Evolutionary conservation across 202 grass and related monocot species (phyloP).

Genomic region (Eragrostis tef): DNA sequence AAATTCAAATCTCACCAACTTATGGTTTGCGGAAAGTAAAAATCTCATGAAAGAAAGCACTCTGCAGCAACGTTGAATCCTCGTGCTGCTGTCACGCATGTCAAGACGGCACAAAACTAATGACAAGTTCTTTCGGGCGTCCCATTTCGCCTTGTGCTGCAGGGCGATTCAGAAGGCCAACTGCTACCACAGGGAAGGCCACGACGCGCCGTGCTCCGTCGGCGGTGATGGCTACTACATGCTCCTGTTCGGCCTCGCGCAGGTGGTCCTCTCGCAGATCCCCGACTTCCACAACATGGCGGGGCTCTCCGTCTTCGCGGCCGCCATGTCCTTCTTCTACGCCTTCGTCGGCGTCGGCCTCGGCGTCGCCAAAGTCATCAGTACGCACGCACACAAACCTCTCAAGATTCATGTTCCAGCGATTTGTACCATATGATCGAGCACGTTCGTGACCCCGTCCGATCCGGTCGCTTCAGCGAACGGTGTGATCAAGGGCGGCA

Average conservation of each 20-base stretch:
- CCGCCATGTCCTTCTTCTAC: conserved; percentile 81
- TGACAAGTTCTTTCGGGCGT: not conserved
- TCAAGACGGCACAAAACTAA: not conserved
- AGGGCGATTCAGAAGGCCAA: conserved; percentile 70
- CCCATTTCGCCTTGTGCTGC: not conserved
- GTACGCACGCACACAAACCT: conserved; percentile 42
- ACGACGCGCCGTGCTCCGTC: conserved; percentile 47
- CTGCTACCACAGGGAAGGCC: conserved; percentile 72
- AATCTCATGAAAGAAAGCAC: not conserved
- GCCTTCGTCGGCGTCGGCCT: conserved; percentile 70
- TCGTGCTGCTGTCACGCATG: not conserved
- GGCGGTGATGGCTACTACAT: conserved; percentile 58
- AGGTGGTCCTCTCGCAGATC: conserved; percentile 72
- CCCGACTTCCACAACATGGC: conserved; percentile 78
- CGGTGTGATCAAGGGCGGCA: conserved; percentile 60
- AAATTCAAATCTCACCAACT: too few relatives aligned
- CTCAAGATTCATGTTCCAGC: not conserved
- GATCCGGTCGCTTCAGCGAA: conserved; percentile 41
- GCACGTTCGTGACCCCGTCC: not conserved
- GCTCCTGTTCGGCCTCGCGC: conserved; percentile 65
- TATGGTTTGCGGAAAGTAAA: too few relatives aligned
- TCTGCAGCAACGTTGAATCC: not conserved
- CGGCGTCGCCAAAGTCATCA: conserved; percentile 71
- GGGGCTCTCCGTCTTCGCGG: conserved; percentile 72
- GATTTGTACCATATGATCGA: too few relatives aligned